Conservation (phyloP, 192 early-diverging fungal genomes). For the Entomortierella parvispora region DNA sequence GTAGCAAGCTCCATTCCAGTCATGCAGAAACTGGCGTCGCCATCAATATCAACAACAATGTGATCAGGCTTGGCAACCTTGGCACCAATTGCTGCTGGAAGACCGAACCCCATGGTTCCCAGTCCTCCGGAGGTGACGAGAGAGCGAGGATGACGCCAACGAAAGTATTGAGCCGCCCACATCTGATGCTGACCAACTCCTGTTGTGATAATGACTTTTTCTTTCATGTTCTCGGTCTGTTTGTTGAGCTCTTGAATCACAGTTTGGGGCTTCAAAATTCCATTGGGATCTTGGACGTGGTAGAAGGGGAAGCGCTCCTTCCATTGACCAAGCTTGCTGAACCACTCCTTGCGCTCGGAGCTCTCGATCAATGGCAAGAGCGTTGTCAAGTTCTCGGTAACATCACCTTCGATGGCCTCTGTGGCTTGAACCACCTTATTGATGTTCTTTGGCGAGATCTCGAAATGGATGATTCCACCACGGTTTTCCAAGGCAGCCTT, state of each 20-base stretch:
- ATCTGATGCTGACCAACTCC: slow-evolving; percentile 99
- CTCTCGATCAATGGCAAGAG: slow-evolving; percentile 83
- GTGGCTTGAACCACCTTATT: slow-evolving; percentile 97
- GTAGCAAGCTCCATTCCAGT: slow-evolving; percentile 98
- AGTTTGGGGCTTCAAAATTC: slow-evolving; percentile 89
- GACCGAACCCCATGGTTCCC: slow-evolving; percentile 99
- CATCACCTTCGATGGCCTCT: slow-evolving; percentile 95
- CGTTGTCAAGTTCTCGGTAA: slow-evolving; percentile 83
- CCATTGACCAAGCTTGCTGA: slow-evolving; percentile 84
- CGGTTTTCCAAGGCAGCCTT: slow-evolving; percentile 86
- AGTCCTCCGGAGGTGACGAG: slow-evolving; percentile 97
- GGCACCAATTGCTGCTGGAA: slow-evolving; percentile 96
- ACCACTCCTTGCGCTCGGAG: slow-evolving; percentile 84
- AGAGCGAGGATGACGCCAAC: slow-evolving; percentile 90
- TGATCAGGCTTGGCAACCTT: slow-evolving; percentile 94
- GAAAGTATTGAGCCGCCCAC: slow-evolving; percentile 97
- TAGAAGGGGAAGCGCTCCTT: slow-evolving; percentile 93
- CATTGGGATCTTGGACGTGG: slow-evolving; percentile 74
- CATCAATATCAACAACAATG: slow-evolving; percentile 98
- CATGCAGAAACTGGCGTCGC: slow-evolving; percentile 99
- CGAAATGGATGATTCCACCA: slow-evolving; percentile 98
- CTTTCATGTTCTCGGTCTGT: slow-evolving; percentile 85
- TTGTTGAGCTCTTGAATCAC: slow-evolving; percentile 92
- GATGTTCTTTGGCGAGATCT: slow-evolving; percentile 99
- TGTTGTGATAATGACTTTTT: slow-evolving; percentile 94